Base-by-base conservation (phyloP, 306 rosid genomes). In the Rosa chinensis region DNA sequence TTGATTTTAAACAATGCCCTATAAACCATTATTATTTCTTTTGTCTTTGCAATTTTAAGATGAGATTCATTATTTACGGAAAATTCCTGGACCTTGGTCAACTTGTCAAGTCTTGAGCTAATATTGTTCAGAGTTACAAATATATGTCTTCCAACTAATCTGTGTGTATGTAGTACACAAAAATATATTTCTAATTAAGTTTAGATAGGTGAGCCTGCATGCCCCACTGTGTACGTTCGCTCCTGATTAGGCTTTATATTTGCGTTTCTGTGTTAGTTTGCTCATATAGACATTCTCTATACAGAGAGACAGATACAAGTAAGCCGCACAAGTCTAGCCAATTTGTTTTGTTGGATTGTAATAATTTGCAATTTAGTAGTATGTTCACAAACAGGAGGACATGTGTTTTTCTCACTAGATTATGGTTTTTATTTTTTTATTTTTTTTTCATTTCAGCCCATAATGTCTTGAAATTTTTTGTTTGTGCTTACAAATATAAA, bases 361-460 rank as follows among this genome's bases (percentile, higher is more conserved):
- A 59, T 59, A 59, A 59, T 59, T 11, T 66, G 48, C 49, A 37
- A 4, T 17, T 66, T 28, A 18, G 12, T 66, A 66, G 21, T 16
- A 8, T 32, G 39, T 39, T 37, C 48, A 66, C 45, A 66, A 66
- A 39, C 71, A 66, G 47, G 64, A 66, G 71, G 64, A 58, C 64
- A 58, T 58, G 64, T 21, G 14, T 21, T 21, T 21, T 21, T 4
- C 1, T 1, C 18, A 10, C 63, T 21, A 21, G 13, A 3, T 21
- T 21, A 9, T 58, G 64, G 14, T 6, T 2, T 1, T 53, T 14
- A 17, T 53, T 2, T 6, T 2, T 1, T 53, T 14, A 17, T 53
- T 2, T 2, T 53, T 53, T 25, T 25, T 25, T 25, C 28, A 53
- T 53, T 17, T 53, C 59, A 49, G 55, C 23, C 59, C 23, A 17